These are phyloP conservation scores for Bacidia rubella DNA, from an alignment of 495 filamentous ascomycete genomes.

Conservation along the genomic window DNA sequence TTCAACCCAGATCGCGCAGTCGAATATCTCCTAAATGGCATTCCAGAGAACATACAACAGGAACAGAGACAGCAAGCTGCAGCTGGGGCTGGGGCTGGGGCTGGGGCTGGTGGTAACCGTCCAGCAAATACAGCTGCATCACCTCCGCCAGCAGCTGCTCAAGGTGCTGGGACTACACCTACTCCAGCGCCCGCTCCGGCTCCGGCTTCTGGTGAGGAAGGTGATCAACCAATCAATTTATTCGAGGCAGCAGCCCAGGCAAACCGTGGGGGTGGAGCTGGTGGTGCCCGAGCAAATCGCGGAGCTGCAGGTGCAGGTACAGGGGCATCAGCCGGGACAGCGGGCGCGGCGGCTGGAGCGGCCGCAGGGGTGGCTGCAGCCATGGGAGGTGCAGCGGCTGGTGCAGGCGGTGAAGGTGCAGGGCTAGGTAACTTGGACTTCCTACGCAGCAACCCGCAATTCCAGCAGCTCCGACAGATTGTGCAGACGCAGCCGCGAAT, in stretches of 20 bases:
- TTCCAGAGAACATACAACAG: conserved; percentile 68
- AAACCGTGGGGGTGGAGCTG: conserved; percentile 42
- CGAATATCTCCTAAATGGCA: conserved; percentile 85
- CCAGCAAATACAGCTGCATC: conserved; percentile 1
- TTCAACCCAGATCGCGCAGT: conserved; percentile 95
- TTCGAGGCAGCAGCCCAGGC: conserved; percentile 80
- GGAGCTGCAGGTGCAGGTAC: conserved; percentile 29
- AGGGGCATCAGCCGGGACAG: conserved; percentile 19
- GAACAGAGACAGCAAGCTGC: conserved; percentile 41
- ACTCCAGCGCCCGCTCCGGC: conserved; percentile 25
- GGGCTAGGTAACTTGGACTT: conserved; percentile 75
- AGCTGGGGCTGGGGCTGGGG: conserved; percentile 4
- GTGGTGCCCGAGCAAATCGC: conserved; percentile 29
- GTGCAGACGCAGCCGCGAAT: conserved; percentile 96
- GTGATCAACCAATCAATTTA: conserved; percentile 68
- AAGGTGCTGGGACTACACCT: conserved; percentile 22
- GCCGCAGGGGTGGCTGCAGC: conserved; percentile 17
- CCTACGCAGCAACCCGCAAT: conserved; percentile 90
- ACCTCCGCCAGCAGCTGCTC: conserved; percentile 14
- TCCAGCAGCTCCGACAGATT: conserved; percentile 91
- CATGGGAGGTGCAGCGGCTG: conserved; percentile 29
- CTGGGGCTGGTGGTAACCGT: conserved; percentile 2
- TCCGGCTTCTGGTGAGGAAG: conserved; percentile 35
- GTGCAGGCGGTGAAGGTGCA: conserved; percentile 40
- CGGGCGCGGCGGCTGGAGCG: conserved; percentile 27